These are phyloP conservation scores for Paecilomyces sp. DNA, from an alignment of 2,329 filamentous ascomycete species.

Conservation along the genomic window DNA sequence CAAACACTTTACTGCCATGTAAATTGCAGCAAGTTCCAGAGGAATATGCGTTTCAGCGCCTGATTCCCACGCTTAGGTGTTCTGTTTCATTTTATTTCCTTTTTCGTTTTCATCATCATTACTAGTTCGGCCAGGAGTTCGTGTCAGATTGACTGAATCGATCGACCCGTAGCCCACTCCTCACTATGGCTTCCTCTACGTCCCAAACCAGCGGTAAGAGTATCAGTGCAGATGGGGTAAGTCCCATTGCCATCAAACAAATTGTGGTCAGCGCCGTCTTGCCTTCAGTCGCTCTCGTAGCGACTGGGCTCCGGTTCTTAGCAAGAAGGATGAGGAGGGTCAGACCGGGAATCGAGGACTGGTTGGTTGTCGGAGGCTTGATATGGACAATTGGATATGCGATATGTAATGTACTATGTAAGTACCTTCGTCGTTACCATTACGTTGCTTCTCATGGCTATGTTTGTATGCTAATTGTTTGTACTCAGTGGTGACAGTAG, in stretches of 20 bases:
- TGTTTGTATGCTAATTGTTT: neutral
- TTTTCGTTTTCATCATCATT: too few relatives aligned
- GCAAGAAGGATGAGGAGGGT: constrained; percentile 1
- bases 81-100: too few relatives aligned
- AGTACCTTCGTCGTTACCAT: neutral
- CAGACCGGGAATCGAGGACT: neutral
- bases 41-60: neutral
- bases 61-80: neutral
- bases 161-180: neutral
- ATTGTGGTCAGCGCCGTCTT: neutral
- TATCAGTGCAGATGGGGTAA: neutral
- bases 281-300: neutral
- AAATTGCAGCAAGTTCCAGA: neutral
- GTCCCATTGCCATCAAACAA: neutral
- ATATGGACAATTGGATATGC: constrained; percentile 2
- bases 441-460: neutral
- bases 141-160: neutral
- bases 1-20: neutral
- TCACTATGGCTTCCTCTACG: neutral
- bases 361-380: neutral
- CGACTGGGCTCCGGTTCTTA: constrained; percentile 1
- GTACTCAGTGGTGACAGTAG: neutral
- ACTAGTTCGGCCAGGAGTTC: neutral
- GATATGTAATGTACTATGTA: neutral
- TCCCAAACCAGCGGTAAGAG: neutral